phyloP scores from a whole-genome alignment of 2,329 filamentous ascomycete genomes.

The Claviceps sp. region DNA sequence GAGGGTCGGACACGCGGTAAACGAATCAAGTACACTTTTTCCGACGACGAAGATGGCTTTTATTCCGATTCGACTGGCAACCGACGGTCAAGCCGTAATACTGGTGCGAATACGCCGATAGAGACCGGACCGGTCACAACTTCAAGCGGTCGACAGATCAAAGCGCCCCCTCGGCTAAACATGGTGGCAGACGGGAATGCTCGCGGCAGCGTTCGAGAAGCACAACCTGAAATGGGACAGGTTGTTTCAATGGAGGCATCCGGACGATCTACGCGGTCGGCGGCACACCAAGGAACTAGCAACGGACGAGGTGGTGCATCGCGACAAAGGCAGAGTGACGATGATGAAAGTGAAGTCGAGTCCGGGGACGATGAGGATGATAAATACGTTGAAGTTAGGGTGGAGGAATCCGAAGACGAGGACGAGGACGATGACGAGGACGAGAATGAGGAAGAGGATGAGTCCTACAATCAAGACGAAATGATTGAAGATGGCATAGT shows the following conservation, averaged over 20 bases:
- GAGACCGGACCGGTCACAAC: conserved; percentile 57
- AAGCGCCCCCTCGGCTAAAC: conserved; percentile 52
- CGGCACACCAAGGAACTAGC: conserved; percentile 35
- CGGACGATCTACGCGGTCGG: conserved; percentile 37
- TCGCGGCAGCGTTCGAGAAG: conserved; percentile 31
- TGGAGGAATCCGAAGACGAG: conserved; percentile 46
- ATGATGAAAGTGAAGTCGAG: conserved; percentile 59
- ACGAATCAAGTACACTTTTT: conserved; percentile 91
- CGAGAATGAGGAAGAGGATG: not conserved
- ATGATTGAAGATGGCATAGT: conserved; percentile 41
- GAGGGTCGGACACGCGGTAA: conserved; percentile 94
- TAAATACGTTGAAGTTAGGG: conserved; percentile 47
- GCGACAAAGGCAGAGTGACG: conserved; percentile 39
- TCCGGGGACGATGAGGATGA: conserved; percentile 65
- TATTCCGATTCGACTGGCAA: conserved; percentile 46
- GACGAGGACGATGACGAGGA: not conserved
- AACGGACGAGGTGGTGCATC: conserved; percentile 29
- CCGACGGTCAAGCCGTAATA: conserved; percentile 62
- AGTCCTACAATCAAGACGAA: conserved; percentile 42
- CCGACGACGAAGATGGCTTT: conserved; percentile 69
- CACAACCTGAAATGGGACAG: conserved; percentile 25
- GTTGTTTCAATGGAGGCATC: conserved; percentile 28
- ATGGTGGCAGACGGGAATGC: conserved; percentile 42
- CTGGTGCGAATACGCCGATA: conserved; percentile 57
- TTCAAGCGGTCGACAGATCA: conserved; percentile 76